These are phyloP conservation scores for Diversispora epigaea DNA, from an alignment of 192 early-diverging fungal genomes.

Conservation along the genomic window DNA sequence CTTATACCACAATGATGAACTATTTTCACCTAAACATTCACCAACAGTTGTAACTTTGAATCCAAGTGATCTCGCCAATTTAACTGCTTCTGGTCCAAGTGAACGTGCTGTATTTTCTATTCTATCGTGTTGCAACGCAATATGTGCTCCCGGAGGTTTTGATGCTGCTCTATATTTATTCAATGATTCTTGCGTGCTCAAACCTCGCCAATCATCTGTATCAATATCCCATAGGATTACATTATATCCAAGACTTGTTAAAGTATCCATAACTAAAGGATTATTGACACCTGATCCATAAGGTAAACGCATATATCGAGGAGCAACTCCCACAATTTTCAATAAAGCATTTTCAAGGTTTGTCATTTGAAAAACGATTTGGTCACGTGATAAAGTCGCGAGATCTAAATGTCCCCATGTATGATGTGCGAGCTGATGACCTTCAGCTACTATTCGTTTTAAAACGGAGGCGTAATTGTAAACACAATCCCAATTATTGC, in stretches of 20 bases:
- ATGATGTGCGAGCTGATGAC: conserved; percentile 63
- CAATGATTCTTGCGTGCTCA: not conserved
- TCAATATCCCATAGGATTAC: not conserved
- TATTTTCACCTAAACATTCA: not conserved
- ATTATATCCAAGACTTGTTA: not conserved
- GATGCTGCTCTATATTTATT: not conserved
- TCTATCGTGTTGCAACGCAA: not conserved
- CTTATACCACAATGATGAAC: not conserved
- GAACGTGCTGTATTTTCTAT: not conserved
- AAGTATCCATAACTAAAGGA: not conserved
- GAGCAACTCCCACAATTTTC: conserved; percentile 8
- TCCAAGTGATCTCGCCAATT: not conserved
- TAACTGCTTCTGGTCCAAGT: not conserved
- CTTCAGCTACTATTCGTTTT: conserved; percentile 42
- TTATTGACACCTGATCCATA: not conserved
- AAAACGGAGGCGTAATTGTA: conserved; percentile 30
- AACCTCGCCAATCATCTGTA: not conserved
- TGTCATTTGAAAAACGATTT: conserved; percentile 41
- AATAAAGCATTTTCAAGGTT: conserved; percentile 45
- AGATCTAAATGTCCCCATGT: conserved; percentile 51
- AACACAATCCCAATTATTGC: conserved; percentile 33
- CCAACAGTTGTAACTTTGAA: not conserved
- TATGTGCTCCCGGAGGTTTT: not conserved
- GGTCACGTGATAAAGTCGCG: conserved; percentile 33
- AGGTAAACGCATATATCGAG: not conserved